Conservation (phyloP, 306 rosid species). For the Pterocarpus macrocarpus region DNA sequence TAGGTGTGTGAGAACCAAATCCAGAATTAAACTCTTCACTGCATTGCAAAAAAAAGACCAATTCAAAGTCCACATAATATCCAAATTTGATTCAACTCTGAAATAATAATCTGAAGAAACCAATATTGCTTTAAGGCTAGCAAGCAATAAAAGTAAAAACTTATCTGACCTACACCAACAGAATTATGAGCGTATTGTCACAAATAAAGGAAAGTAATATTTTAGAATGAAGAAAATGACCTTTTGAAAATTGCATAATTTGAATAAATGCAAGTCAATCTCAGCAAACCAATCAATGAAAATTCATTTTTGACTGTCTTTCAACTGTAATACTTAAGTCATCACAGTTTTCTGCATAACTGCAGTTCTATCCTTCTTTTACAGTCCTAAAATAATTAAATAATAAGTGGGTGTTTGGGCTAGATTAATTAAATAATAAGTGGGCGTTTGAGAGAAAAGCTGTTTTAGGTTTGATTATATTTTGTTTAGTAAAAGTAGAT, state of each 20-base stretch:
- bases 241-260: conserved; percentile 21
- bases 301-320: conserved; percentile 15
- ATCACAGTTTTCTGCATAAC: not conserved
- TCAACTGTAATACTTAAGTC: conserved; percentile 22
- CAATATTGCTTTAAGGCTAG: conserved; percentile 20
- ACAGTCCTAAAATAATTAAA: not conserved
- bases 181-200: conserved; percentile 19
- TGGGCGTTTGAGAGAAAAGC: too few species aligned
- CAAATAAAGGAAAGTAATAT: conserved; percentile 3
- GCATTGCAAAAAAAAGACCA: conserved; percentile 44
- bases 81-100: conserved; percentile 33
- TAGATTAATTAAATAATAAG: too few species aligned
- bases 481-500: too few species aligned
- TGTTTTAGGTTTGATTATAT: too few species aligned
- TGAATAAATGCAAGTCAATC: conserved; percentile 16
- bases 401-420: not conserved
- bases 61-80: conserved; percentile 46
- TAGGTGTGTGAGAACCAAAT: conserved; percentile 95
- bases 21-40: conserved; percentile 89
- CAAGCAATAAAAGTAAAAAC: conserved; percentile 19
- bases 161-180: not conserved
- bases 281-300: conserved; percentile 5
- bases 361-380: conserved; percentile 17
- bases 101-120: conserved; percentile 23
- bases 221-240: conserved; percentile 14